These are phyloP conservation scores for Debaryomyces tyrocola DNA, from an alignment of 805 yeast genomes.

Conservation along the genomic window DNA sequence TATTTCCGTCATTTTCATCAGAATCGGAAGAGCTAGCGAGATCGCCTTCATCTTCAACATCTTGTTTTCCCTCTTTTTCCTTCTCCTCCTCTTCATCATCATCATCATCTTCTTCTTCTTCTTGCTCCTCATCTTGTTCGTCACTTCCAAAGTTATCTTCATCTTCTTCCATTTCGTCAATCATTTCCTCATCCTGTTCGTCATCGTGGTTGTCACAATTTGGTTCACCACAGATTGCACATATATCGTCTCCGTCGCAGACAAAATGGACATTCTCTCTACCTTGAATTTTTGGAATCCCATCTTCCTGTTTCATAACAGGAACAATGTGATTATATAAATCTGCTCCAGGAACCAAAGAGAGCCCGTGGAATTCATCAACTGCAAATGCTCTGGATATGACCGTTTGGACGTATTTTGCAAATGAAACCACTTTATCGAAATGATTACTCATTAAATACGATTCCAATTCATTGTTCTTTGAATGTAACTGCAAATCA, in stretches of 20 bases:
- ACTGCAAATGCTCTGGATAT: conserved; percentile 81
- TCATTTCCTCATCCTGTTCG: conserved; percentile 18
- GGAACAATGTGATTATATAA: conserved; percentile 71
- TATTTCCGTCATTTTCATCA: conserved; percentile 5
- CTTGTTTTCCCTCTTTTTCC: conserved; percentile 12
- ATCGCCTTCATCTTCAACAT: conserved; percentile 12
- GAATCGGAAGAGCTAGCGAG: conserved; percentile 2
- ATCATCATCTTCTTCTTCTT: conserved; percentile 8
- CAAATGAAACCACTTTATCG: conserved; percentile 45
- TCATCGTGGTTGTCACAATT: conserved; percentile 33
- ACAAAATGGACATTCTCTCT: conserved; percentile 68
- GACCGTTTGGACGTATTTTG: conserved; percentile 57
- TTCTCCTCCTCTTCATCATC: conserved; percentile 11
- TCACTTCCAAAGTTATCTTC: conserved; percentile 6
- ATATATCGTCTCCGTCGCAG: conserved; percentile 30
- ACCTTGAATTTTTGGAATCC: conserved; percentile 11
- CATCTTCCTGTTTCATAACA: conserved; percentile 10
- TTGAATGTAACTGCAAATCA: conserved; percentile 15
- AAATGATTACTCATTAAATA: conserved; percentile 13
- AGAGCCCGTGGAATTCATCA: conserved; percentile 71
- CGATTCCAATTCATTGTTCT: conserved; percentile 11
- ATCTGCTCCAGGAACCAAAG: conserved; percentile 90
- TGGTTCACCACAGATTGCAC: conserved; percentile 32
- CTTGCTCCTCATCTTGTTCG: conserved; percentile 11
- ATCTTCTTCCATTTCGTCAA: conserved; percentile 11